Evolutionary conservation across 202 grass and related monocot genomes (phyloP), one percentile per base, ranked within the genome.

Genomic region (Bolboschoenoplectus hybrid): DNA sequence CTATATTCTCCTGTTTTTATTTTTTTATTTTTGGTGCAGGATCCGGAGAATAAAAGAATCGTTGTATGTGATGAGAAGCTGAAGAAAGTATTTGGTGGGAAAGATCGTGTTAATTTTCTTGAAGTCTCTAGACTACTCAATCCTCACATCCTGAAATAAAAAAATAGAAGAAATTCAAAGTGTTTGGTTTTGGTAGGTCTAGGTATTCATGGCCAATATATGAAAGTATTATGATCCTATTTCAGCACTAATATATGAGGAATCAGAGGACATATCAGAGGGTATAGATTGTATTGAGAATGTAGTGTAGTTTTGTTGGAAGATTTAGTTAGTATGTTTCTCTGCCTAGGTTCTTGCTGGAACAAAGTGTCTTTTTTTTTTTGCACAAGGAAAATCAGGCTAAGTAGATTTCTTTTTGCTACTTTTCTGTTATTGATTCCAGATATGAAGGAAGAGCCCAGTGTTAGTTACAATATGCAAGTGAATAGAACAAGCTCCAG

Each of bases 91-190:
- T 89, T 95, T 88, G 93, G 82, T 81, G 93, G 89, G 1, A 89
- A 89, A 49, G 93, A 91, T 41, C 93, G 85, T 83, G 91, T 95
- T 89, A 91, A 91, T 61, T 92, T 95, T 79, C 93, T 92, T 49
- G 91, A 92, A 86, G 92, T 95, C 7, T 95, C 91, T 71, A 91
- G 89, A 58, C 79, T 95, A 84, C 87, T 92, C 13, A 95, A 89
- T 73, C 90, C 91, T 32, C 93, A 95, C 63, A 91, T 95, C 34
- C 84, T 58, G 77, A 95, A 91, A 89, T 92, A 85, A 93, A n/a
- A 26, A 73, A 52, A 6, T 9, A 7, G 4, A 1, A 12, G 2
- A 14, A 7, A 52, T 6, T 6, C 4, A 41, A 40, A 13, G 13
- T 52, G 72, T 75, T 75, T 75, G 9, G 46, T 75, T 51, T 75